These are phyloP conservation scores for Penicillium vulpinum DNA, from an alignment of 2,329 filamentous ascomycete species.

Conservation along the genomic window DNA sequence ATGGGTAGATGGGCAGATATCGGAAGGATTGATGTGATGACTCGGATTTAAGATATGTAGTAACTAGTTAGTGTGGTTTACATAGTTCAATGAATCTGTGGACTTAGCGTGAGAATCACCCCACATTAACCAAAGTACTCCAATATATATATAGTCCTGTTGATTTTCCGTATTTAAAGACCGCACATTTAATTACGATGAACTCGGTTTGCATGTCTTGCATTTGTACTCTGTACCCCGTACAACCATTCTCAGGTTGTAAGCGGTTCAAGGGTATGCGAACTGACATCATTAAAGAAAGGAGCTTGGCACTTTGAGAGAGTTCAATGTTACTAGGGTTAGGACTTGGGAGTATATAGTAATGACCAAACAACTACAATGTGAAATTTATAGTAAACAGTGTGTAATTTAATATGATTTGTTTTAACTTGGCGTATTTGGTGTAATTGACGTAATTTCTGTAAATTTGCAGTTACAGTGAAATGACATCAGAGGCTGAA, in stretches of 20 bases:
- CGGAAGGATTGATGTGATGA: not conserved
- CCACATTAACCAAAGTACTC: not conserved
- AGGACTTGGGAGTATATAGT: too few species aligned
- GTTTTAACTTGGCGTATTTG: too few species aligned
- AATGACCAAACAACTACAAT: too few species aligned
- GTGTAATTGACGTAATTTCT: not conserved
- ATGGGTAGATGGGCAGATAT: not conserved
- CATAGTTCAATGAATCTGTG: not conserved
- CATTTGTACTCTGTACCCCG: not conserved
- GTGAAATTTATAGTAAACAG: too few species aligned
- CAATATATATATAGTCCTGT: not conserved
- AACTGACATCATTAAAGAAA: not conserved
- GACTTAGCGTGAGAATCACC: not conserved
- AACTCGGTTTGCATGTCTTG: not conserved
- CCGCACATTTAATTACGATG: not conserved
- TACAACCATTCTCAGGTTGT: not conserved
- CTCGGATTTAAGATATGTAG: not conserved
- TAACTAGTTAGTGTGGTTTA: too few species aligned
- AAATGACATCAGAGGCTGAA: conserved; percentile 27
- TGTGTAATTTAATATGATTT: not conserved
- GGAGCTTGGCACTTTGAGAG: too few species aligned
- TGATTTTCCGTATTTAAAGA: not conserved
- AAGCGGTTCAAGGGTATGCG: not conserved
- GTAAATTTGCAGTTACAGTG: not conserved
- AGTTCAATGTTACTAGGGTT: too few species aligned